Base-by-base conservation (phyloP, 176 grass and related monocot species). In the Oryza rufipogon region DNA sequence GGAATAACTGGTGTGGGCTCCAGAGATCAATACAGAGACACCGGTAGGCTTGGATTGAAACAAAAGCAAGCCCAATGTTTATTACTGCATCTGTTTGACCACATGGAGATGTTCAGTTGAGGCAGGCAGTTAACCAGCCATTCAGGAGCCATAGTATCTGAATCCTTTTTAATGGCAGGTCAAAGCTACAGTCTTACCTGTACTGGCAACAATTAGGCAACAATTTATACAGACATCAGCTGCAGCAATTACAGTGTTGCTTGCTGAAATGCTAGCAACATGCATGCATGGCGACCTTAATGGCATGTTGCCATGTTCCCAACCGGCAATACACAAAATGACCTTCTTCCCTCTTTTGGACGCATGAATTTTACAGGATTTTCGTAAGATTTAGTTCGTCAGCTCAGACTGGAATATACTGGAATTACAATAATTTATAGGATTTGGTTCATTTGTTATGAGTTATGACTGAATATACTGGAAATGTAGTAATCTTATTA, bases 1-100 rank as follows among this genome's bases (percentile, higher is more conserved):
- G 73, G 33, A 69, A 78, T 82, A n/a, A 78, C 46, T 73, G 30
- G 46, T 6, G 39, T 78, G 78, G 83, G 67, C 13, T 76, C 78
- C 66, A 26, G 61, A 52, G 41, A 75, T 54, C 80, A 11, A 45
- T 36, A 15, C 54, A 80, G 44, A 69, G 32, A 25, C 64, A 25
- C 64, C 61, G 51, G 38, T 49, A 33, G 42, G 8, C n/a, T 52
- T 20, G 28, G 33, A 56, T 32, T 6, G 74, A 19, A 28, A 20
- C 39, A 13, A 66, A 22, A 79, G 15, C 49, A 66, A 30, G 9
- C 23, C 2, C 64, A 80, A 80, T 32, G 64, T 42, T 33, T 16
- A 11, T 33, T 33, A 70, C 33, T 39, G 30, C 58, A 66, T 49
- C 73, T 77, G 44, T 69, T 72, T 83, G 68, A 68, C 60, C 79